Evolutionary conservation across 495 filamentous ascomycete genomes (phyloP), one percentile per base, ranked within the genome.

Genomic region (Echria macrotheca): DNA sequence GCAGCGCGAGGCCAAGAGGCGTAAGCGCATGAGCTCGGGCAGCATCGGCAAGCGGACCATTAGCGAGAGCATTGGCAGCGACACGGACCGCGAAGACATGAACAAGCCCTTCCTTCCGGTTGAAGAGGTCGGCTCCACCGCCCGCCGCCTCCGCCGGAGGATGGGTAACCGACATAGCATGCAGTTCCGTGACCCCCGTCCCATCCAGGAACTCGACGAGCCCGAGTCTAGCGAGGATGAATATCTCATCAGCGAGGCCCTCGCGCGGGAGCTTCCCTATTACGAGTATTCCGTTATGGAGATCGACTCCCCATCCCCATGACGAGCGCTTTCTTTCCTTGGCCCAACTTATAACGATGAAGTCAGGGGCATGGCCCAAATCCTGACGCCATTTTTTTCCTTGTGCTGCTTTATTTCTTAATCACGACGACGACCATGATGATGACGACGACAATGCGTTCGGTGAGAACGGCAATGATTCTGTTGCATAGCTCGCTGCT

Each of bases 11-110:
- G 67, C 69, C 47, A 66, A 65, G 36, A 56, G 70, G 36, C 60
- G 63, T 41, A 64, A 64, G 54, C 65, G 75, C 11, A 75, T 77
- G 68, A 75, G 65, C 23, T 73, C 70, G 9, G 73, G 72, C 46
- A 75, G 70, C 56, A 68, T 77, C 21, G 72, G 73, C 62, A 79
- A 79, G 64, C 64, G 75, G 19, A 75, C 72, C 22, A 63, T 77
- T 36, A 72, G 65, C 59, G 71, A 77, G 59, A 72, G 72, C 53
- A 72, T 72, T 38, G 75, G 72, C 36, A 74, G 70, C 50, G 75
- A 76, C 53, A 73, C 73, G 5, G 75, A 79, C 54, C 67, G 59
- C 28, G 75, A 77, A 47, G 75, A 79, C 40, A 32, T 76, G n/a
- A 41, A 41, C 18, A 54, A 69, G 49, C 66, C 74, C 6, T 67